Percentiles rank a stretch among this genome's conserved stretches.
phyloP scores from a whole-genome alignment of 2,329 filamentous ascomycete genomes.

The Penicillium concentricum region DNA sequence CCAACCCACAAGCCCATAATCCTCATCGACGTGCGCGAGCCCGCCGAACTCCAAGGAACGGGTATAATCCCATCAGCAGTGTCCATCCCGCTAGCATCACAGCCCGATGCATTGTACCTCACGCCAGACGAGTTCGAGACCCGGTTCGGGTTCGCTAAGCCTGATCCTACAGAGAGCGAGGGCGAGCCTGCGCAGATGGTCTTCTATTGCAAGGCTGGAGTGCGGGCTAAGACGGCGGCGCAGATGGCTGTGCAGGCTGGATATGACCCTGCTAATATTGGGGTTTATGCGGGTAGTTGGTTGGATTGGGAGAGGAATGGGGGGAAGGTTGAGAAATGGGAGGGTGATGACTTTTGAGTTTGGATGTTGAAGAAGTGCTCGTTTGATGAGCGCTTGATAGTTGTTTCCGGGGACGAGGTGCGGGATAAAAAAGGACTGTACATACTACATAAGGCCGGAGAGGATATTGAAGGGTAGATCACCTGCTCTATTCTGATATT shows the following conservation, averaged over 20 bases:
- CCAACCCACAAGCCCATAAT: conserved; percentile 33
- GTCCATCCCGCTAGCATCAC: conserved; percentile 76
- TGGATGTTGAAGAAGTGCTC: not conserved
- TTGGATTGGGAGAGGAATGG: conserved; percentile 77
- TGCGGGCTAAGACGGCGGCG: conserved; percentile 76
- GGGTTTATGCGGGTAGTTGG: conserved; percentile 54
- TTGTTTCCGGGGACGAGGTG: not conserved
- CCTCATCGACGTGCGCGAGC: conserved; percentile 50
- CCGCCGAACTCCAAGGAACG: conserved; percentile 44
- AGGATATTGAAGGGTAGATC: not conserved
- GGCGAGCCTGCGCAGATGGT: conserved; percentile 51
- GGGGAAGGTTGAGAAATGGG: conserved; percentile 59
- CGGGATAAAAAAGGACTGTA: no score
- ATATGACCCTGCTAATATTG: conserved; percentile 63
- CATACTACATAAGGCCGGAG: not conserved
- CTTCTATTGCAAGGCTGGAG: conserved; percentile 92
- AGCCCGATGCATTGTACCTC: conserved; percentile 78
- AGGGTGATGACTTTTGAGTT: conserved; percentile 26
- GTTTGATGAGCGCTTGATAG: not conserved
- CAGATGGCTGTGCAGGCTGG: conserved; percentile 73
- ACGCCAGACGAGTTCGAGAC: conserved; percentile 76
- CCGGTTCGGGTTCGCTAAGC: conserved; percentile 74
- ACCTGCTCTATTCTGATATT: not conserved
- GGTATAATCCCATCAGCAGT: conserved; percentile 72
- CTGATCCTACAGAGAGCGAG: conserved; percentile 49